Percentiles rank a stretch among this genome's conserved stretches.
Conservation (phyloP, 2,329 filamentous ascomycete genomes). For the Acephala macrosclerotiorum region DNA sequence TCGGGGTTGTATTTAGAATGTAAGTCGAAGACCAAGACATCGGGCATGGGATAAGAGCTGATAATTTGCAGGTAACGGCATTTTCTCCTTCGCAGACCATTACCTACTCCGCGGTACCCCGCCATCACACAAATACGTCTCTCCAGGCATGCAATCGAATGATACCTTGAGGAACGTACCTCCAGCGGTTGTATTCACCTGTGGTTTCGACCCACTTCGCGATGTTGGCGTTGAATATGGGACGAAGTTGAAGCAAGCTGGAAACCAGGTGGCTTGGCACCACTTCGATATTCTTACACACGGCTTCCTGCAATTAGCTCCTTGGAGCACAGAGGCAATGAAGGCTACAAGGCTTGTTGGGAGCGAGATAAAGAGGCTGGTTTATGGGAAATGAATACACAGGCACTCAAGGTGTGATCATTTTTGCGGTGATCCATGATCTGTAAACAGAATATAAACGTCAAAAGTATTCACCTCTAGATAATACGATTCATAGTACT, state of each 20-base stretch:
- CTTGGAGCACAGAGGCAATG: slow-evolving; percentile 42
- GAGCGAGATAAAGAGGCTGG: slow-evolving; percentile 9
- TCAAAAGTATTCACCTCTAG: no score
- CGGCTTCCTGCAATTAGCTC: slow-evolving; percentile 44
- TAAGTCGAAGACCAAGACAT: neutral
- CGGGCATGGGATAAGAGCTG: neutral
- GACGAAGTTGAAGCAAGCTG: slow-evolving; percentile 41
- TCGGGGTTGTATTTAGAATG: slow-evolving; percentile 41
- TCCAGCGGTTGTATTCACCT: slow-evolving; percentile 42
- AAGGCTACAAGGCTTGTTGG: slow-evolving; percentile 23
- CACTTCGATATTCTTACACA: slow-evolving; percentile 29
- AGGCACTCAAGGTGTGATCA: no score
- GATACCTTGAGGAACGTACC: slow-evolving; percentile 37
- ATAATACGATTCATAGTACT: no score
- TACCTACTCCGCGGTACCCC: slow-evolving; percentile 40
- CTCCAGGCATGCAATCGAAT: slow-evolving; percentile 42
- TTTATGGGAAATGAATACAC: neutral
- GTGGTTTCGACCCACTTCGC: slow-evolving; percentile 44
- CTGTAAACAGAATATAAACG: no score
- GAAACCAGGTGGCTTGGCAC: slow-evolving; percentile 36
- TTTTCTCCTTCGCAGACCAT: slow-evolving; percentile 46
- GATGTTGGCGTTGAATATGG: slow-evolving; percentile 45
- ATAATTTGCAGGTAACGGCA: slow-evolving; percentile 37
- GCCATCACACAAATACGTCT: slow-evolving; percentile 42
- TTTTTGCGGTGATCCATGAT: no score